A percentile compares a stretch with the other conserved stretches of the same genome.
These are phyloP conservation scores for Sporisorium scitamineum DNA, from an alignment of 1,284 basidiomycete species.

Conservation along the genomic window DNA sequence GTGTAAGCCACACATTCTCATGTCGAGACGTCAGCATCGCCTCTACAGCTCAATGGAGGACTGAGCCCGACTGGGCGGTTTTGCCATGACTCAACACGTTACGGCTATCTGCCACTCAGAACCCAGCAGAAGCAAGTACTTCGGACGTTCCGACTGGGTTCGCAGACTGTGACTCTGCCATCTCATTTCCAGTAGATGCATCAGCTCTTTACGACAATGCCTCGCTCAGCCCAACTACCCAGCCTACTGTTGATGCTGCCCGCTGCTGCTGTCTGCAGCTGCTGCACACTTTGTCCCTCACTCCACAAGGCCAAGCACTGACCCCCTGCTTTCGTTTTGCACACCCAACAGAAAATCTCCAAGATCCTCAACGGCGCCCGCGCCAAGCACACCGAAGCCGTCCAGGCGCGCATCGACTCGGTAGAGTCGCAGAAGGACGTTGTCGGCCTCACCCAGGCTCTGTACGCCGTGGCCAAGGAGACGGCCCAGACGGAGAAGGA, in stretches of 20 bases:
- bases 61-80: background rate
- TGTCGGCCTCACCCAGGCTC: conserved; percentile 85
- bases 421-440: conserved; percentile 95
- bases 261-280: conserved; percentile 7
- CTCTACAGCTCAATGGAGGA: background rate
- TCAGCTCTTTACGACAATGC: background rate
- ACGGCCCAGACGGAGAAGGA: conserved; percentile 91
- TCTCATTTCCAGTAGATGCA: background rate
- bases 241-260: background rate
- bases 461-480: conserved; percentile 96
- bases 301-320: background rate
- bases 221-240: no score
- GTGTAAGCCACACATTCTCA: background rate
- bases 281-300: background rate
- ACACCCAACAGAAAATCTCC: conserved; percentile 76
- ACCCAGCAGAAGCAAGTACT: background rate
- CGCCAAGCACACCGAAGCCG: conserved; percentile 89
- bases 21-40: background rate
- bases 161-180: background rate
- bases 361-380: conserved; percentile 85
- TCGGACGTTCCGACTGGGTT: background rate
- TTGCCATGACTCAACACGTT: background rate
- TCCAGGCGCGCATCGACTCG: conserved; percentile 89
- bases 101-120: background rate
- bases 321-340: background rate